Conservation (phyloP, 202 grass and related monocot species). For the Zoysia matrella region DNA sequence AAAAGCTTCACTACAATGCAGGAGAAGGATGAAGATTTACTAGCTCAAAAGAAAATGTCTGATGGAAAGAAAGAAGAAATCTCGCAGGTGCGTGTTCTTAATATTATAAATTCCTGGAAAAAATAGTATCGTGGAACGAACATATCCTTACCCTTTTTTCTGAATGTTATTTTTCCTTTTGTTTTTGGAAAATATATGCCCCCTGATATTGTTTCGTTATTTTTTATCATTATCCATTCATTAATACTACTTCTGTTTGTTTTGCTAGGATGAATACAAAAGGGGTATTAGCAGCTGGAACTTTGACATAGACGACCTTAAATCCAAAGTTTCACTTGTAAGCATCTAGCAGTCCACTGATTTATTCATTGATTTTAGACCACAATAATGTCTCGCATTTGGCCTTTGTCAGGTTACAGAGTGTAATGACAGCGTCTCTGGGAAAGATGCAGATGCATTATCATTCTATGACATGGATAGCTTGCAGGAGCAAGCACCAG, state of each 20-base stretch:
- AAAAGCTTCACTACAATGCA: conserved; percentile 42
- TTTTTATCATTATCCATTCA: conserved; percentile 2
- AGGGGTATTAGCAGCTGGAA: conserved; percentile 97
- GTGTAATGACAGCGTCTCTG: conserved; percentile 59
- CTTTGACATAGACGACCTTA: conserved; percentile 92
- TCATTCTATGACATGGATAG: conserved; percentile 64
- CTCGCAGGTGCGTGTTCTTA: conserved; percentile 73
- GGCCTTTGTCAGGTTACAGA: conserved; percentile 61
- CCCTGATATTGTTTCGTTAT: too few species aligned
- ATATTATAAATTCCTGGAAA: conserved; percentile 19
- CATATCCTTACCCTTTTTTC: conserved; percentile 14
- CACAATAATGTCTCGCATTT: conserved; percentile 30
- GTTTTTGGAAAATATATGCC: too few species aligned
- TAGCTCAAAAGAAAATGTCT: conserved; percentile 98
- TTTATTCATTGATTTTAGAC: conserved; percentile 35
- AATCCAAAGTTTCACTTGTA: conserved; percentile 86
- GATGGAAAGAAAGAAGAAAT: conserved; percentile 92
- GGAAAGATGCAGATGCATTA: conserved; percentile 58
- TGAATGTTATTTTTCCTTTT: neutral
- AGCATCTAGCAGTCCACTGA: conserved; percentile 29
- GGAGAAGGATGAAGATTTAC: conserved; percentile 89
- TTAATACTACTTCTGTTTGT: conserved; percentile 16
- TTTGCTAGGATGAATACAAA: conserved; percentile 86
- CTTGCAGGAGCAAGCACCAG: conserved; percentile 60
- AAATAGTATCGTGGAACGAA: neutral